Base-by-base conservation (phyloP, 2,329 filamentous ascomycete genomes). In the Ophiostoma himal-ulmi region DNA sequence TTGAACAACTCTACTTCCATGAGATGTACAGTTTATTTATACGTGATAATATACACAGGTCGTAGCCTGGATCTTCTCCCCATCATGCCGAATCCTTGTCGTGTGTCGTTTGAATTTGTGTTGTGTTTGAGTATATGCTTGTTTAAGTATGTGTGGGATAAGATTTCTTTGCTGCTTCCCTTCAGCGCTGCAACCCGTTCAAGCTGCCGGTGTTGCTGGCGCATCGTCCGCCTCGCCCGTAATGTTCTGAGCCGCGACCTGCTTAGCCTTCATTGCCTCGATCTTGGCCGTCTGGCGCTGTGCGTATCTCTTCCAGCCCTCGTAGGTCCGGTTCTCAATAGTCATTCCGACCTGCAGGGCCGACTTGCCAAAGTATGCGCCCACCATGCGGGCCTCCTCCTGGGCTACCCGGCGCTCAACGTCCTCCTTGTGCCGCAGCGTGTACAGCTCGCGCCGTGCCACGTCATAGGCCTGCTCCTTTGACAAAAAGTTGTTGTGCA, bases 401-500 rank as follows among this genome's bases (percentile, higher is more conserved):
- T 88, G 84, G 8, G 94, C 92, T 72, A 99, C 86, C 75, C 94
- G 89, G 75, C 87, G 85, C 81, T 94, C 89, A 67, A 97, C 86
- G 74, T 97, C 93, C 75, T 96, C 89, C 72, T 88, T 84, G 75
- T 96, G 90, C 71, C 95, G 90, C 73, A 94, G 81, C 65, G 85
- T 83, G 82, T 99, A 99, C 81, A 98, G 97, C 79, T 99, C 94
- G 74, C 89, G 90, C 72, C 95, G 91, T 8, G 91, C 93, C 70
- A 84, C 82, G 80, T 98, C 94, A 82, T 99, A 99, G 41, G 95
- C 93, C 74, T 86, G 79, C 57, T 85, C 83, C 77, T 86, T 86
- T 68, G 83, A 85, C 78, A 91, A 84, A 69, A 83, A 82, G 36
- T n/a, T 57, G 73, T 87, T 87, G 69, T 91, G 80, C 82, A 97